These are phyloP conservation scores for Podila minutissima DNA, from an alignment of 192 early-diverging fungal genomes.

Conservation along the genomic window DNA sequence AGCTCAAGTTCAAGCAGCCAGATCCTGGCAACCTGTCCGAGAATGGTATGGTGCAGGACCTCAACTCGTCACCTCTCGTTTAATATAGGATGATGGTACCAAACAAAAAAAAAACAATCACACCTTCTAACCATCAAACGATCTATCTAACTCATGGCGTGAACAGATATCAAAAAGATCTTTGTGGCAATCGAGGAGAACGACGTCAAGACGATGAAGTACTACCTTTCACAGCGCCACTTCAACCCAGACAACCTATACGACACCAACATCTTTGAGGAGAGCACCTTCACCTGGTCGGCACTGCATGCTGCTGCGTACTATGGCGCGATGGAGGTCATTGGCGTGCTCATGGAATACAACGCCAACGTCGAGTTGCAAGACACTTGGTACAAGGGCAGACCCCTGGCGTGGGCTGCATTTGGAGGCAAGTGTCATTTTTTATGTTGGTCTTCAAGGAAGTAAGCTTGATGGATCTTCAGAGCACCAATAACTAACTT, in stretches of 20 bases:
- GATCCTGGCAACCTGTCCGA: conserved; percentile 28
- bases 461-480: not conserved
- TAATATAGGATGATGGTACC: not conserved
- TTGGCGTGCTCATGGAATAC: conserved; percentile 72
- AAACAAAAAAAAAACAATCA: not conserved
- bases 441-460: not conserved
- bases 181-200: conserved; percentile 42
- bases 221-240: conserved; percentile 29
- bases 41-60: conserved; percentile 16
- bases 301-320: conserved; percentile 89
- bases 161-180: conserved; percentile 31
- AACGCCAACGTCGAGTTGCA: conserved; percentile 83
- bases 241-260: conserved; percentile 39
- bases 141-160: not conserved
- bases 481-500: not conserved
- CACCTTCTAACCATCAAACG: not conserved
- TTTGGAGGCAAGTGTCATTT: conserved; percentile 64
- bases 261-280: conserved; percentile 48
- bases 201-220: conserved; percentile 26
- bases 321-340: conserved; percentile 75
- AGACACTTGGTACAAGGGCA: conserved; percentile 86
- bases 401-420: conserved; percentile 92
- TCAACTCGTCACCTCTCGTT: not conserved
- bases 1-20: conserved; percentile 48
- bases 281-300: conserved; percentile 80